These are phyloP conservation scores for Boletus albobrunnescens DNA, from an alignment of 1,284 basidiomycete species.

Conservation along the genomic window DNA sequence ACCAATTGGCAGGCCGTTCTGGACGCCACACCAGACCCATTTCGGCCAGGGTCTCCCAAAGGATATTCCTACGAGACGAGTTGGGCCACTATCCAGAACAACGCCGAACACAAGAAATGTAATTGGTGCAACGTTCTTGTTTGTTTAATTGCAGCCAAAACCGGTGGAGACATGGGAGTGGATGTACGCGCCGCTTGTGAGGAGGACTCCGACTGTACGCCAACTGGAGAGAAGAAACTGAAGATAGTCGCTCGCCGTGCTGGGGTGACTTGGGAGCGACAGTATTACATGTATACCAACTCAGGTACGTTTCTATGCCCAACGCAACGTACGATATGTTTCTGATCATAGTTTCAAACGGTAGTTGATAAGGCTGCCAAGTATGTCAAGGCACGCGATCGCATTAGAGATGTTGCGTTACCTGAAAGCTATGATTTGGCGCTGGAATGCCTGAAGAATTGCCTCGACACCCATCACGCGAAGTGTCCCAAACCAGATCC, in stretches of 20 bases:
- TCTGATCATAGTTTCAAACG: neutral
- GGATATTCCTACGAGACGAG: neutral
- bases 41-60: neutral
- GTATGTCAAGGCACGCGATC: neutral
- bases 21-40: neutral
- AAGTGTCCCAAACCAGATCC: neutral
- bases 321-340: neutral
- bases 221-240: neutral
- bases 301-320: neutral
- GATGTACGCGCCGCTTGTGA: neutral
- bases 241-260: neutral
- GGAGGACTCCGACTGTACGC: neutral
- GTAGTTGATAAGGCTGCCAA: neutral
- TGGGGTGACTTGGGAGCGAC: neutral
- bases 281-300: slow-evolving; percentile 3
- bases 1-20: neutral
- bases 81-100: neutral
- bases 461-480: neutral
- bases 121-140: slow-evolving; percentile 1
- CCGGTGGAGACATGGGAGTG: neutral
- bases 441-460: neutral
- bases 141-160: neutral
- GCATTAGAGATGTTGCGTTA: neutral
- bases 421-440: neutral
- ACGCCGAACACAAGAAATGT: neutral